phyloP scores from a whole-genome alignment of 225 moss, liverwort and hornwort species.

The Sphagnum tenellum region DNA sequence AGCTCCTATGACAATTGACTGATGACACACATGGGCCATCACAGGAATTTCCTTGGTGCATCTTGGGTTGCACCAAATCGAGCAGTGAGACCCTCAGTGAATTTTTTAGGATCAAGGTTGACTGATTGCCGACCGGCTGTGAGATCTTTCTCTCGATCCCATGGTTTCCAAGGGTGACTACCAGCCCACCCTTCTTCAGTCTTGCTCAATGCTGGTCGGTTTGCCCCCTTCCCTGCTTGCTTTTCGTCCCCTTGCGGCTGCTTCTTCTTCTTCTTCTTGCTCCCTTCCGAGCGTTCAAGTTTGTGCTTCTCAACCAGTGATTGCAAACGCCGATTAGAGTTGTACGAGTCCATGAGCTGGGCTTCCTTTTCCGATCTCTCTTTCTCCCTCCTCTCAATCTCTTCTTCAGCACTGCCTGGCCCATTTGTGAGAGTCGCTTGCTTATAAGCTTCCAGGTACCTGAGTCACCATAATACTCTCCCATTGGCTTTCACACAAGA shows the following conservation, averaged over 20 bases:
- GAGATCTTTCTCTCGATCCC: constrained; percentile 88
- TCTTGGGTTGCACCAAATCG: constrained; percentile 61
- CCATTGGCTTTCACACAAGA: too few relatives aligned
- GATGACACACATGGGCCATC: constrained; percentile 2
- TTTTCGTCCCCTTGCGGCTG: too few relatives aligned
- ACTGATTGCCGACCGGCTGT: constrained; percentile 72
- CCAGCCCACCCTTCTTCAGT: constrained; percentile 7
- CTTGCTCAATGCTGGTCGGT: constrained; percentile 11
- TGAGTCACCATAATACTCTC: constrained; percentile 5
- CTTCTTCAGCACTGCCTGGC: constrained; percentile 17
- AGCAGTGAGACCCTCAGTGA: constrained; percentile 43
- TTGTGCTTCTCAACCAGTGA: constrained; percentile 76
- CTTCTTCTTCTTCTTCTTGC: constrained; percentile 48
- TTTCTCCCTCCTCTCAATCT: constrained; percentile 45
- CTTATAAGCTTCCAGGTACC: constrained; percentile 89
- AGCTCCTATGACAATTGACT: too few relatives aligned
- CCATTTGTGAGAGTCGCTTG: constrained; percentile 71
- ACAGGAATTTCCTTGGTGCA: constrained; percentile 75
- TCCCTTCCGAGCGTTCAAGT: constrained; percentile 26
- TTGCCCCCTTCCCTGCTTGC: background rate
- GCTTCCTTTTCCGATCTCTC: constrained; percentile 67
- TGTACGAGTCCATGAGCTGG: constrained; percentile 69
- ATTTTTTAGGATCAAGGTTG: constrained; percentile 65
- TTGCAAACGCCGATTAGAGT: constrained; percentile 56
- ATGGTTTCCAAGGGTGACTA: constrained; percentile 90